Percentiles rank a stretch among this genome's conserved stretches.
These are phyloP conservation scores for Microcyclosporella mali DNA, from an alignment of 2,329 filamentous ascomycete species.

Conservation along the genomic window DNA sequence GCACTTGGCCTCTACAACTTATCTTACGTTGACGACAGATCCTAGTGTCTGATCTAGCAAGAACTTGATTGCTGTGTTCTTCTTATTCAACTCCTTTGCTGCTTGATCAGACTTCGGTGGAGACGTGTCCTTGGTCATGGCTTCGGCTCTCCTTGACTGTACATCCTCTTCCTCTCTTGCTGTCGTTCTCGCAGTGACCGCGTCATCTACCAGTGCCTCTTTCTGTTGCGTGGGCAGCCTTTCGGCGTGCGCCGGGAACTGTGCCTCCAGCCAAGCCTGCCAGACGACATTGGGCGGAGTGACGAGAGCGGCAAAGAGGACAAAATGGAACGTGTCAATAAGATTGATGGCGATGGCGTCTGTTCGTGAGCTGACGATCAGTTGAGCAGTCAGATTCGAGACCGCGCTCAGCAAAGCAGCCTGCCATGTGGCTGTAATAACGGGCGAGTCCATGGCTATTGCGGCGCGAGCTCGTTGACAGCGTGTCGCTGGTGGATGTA, in stretches of 20 bases:
- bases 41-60: conserved; percentile 63
- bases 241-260: conserved; percentile 61
- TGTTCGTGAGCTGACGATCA: conserved; percentile 56
- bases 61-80: conserved; percentile 63
- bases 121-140: conserved; percentile 4
- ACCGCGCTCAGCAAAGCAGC: conserved; percentile 58
- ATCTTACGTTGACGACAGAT: conserved; percentile 49
- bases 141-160: conserved; percentile 6
- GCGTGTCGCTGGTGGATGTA: too few species aligned
- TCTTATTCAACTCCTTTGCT: conserved; percentile 42
- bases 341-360: conserved; percentile 57
- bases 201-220: conserved; percentile 27
- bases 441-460: conserved; percentile 42
- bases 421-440: conserved; percentile 59
- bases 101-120: conserved; percentile 1
- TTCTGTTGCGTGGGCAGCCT: conserved; percentile 26
- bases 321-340: conserved; percentile 67
- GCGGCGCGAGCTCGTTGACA: too few species aligned
- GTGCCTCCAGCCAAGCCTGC: conserved; percentile 71
- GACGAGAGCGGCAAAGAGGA: conserved; percentile 64
- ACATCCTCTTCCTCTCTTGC: conserved; percentile 15
- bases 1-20: background rate
- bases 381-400: conserved; percentile 69
- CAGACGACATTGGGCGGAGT: conserved; percentile 81
- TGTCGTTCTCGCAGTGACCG: conserved; percentile 22